A percentile compares a stretch with the other conserved stretches of the same genome.
These are phyloP conservation scores for Panus rudis DNA, from an alignment of 768 basidiomycete species.

Conservation along the genomic window DNA sequence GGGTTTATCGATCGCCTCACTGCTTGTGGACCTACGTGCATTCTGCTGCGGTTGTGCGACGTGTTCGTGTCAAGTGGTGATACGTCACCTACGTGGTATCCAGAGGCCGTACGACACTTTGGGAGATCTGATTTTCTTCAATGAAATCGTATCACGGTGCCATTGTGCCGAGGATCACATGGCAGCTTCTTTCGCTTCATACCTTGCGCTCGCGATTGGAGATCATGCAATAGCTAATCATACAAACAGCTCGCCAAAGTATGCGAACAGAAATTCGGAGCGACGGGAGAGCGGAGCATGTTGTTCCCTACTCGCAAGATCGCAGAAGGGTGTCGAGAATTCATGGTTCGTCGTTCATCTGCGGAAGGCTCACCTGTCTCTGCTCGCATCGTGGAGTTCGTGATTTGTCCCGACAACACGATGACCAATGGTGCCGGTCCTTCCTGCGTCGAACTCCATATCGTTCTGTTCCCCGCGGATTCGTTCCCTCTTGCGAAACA, in stretches of 20 bases:
- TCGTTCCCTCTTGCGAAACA: slow-evolving; percentile 66
- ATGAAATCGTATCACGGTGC: no score
- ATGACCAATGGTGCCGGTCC: no score
- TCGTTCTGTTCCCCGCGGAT: slow-evolving; percentile 67
- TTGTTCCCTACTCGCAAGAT: slow-evolving; percentile 68
- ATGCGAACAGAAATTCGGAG: slow-evolving; percentile 74
- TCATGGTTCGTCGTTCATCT: slow-evolving; percentile 49
- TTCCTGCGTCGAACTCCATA: slow-evolving; percentile 75
- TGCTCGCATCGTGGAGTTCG: slow-evolving; percentile 59
- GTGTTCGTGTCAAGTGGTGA: no score
- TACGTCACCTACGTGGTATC: no score
- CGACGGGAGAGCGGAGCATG: slow-evolving; percentile 65
- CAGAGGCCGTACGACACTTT: no score
- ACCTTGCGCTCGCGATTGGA: no score
- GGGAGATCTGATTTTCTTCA: no score
- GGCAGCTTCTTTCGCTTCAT: no score
- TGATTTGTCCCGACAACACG: slow-evolving; percentile 55
- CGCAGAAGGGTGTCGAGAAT: slow-evolving; percentile 71
- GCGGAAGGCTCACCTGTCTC: slow-evolving; percentile 36
- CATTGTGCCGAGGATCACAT: no score
- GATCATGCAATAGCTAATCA: background rate
- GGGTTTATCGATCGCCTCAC: no score
- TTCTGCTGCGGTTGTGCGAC: no score
- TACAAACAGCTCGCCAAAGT: slow-evolving; percentile 63
- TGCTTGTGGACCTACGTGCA: no score